Percentiles rank a stretch among this genome's conserved stretches.
phyloP scores from a whole-genome alignment of 176 grass and related monocot species.

The Aegilops umbellulata region DNA sequence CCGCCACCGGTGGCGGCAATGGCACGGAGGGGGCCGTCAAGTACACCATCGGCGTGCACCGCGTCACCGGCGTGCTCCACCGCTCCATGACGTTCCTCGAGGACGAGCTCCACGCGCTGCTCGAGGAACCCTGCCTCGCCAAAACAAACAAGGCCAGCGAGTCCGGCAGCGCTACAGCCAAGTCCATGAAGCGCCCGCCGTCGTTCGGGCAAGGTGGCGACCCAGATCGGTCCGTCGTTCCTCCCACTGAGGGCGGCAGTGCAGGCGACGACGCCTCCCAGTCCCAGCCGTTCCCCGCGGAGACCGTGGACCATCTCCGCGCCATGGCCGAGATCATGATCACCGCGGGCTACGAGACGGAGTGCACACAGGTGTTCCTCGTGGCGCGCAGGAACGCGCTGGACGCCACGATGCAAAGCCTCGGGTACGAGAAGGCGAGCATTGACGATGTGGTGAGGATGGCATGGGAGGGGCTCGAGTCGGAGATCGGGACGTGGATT shows the following conservation, averaged over 20 bases:
- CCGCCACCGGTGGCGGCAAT: background rate
- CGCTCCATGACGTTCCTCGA: conserved; percentile 81
- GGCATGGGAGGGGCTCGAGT: conserved; percentile 75
- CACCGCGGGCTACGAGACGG: conserved; percentile 55
- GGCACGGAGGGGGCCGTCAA: background rate
- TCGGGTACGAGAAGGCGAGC: conserved; percentile 72
- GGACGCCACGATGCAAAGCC: conserved; percentile 48
- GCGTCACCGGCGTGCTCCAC: conserved; percentile 63
- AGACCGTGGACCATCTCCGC: conserved; percentile 49
- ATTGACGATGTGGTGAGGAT: conserved; percentile 83
- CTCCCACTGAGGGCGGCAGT: background rate
- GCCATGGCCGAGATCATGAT: conserved; percentile 61
- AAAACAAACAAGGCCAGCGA: conserved; percentile 24
- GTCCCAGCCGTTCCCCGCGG: conserved; percentile 30
- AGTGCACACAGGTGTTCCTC: conserved; percentile 76
- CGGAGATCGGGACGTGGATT: conserved; percentile 70
- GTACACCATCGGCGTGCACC: conserved; percentile 52
- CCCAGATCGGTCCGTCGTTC: conserved; percentile 35
- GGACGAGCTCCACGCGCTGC: conserved; percentile 68
- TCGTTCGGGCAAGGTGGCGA: conserved; percentile 51
- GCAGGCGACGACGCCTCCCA: background rate
- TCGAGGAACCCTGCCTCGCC: conserved; percentile 50
- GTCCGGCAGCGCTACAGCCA: conserved; percentile 8
- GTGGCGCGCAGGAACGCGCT: conserved; percentile 69
- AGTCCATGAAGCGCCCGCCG: conserved; percentile 22